A percentile compares a stretch with the other conserved stretches of the same genome.
Evolutionary conservation across 768 basidiomycete species (phyloP).

Genomic region (Suillus occidentalis): DNA sequence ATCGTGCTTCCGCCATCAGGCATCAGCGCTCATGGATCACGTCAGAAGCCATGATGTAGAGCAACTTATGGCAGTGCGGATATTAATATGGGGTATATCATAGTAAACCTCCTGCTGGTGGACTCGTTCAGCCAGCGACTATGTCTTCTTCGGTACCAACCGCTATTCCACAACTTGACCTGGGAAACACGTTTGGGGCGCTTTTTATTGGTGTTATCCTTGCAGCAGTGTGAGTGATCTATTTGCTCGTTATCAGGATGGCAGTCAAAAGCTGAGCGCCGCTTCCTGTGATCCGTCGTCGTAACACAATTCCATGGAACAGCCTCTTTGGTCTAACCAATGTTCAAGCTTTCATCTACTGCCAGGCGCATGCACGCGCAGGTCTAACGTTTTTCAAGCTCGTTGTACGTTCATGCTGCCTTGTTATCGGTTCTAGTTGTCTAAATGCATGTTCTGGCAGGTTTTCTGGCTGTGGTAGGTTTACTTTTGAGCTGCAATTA

Average conservation of each 20-base stretch:
- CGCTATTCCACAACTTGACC: background rate
- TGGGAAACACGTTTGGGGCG: background rate
- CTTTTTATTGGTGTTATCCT: slow-evolving; percentile 1
- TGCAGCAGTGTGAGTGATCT: background rate
- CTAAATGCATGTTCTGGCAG: background rate
- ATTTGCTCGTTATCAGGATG: too few species aligned
- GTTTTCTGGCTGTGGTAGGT: slow-evolving; percentile 12
- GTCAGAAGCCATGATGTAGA: background rate
- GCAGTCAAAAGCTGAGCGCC: background rate
- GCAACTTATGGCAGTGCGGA: background rate
- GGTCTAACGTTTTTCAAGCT: background rate
- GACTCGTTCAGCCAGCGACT: background rate
- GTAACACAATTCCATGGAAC: background rate
- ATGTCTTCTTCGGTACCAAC: background rate
- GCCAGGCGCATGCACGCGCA: background rate
- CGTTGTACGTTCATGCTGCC: background rate
- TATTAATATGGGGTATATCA: background rate
- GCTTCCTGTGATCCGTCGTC: background rate
- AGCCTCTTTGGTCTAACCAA: slow-evolving; percentile 1
- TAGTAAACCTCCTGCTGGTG: background rate
- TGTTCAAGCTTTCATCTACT: slow-evolving; percentile 1
- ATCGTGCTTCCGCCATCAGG: background rate
- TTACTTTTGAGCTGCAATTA: background rate
- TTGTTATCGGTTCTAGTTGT: background rate
- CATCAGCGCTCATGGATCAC: background rate